phyloP scores from a whole-genome alignment of 169 alveolate species.

The Pseudocohnilembus persalinus region DNA sequence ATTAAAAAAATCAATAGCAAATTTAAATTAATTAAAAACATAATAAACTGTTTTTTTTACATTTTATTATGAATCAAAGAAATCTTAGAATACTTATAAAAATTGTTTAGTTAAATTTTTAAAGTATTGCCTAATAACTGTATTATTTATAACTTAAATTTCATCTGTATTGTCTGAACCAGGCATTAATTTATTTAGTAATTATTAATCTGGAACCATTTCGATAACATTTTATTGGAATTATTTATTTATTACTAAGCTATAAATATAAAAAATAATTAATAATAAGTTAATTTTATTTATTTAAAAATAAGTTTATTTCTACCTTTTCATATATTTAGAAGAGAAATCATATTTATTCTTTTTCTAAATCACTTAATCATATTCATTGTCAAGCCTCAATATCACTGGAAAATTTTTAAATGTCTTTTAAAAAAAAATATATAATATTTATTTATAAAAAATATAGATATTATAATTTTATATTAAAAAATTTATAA shows the following conservation, averaged over 20 bases:
- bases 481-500: neutral
- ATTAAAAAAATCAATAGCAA: neutral
- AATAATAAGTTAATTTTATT: too few species aligned
- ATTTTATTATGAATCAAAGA: slow-evolving; percentile 21
- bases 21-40: neutral
- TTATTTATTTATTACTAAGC: neutral
- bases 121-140: slow-evolving; percentile 27
- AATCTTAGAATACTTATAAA: slow-evolving; percentile 33
- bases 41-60: neutral
- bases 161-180: slow-evolving; percentile 26
- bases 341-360: neutral
- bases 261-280: neutral
- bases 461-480: neutral
- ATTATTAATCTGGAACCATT: slow-evolving; percentile 19
- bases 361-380: neutral
- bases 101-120: slow-evolving; percentile 38
- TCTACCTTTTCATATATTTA: neutral
- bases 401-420: slow-evolving; percentile 39
- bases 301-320: neutral
- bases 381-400: slow-evolving; percentile 32
- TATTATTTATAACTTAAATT: slow-evolving; percentile 37
- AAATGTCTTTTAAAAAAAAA: slow-evolving; percentile 12
- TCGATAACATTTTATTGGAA: slow-evolving; percentile 7
- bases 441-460: too few species aligned
- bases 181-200: slow-evolving; percentile 29